Evolutionary conservation across 306 rosid genomes (phyloP).

Genomic region (Lathyrus tuberosus): DNA sequence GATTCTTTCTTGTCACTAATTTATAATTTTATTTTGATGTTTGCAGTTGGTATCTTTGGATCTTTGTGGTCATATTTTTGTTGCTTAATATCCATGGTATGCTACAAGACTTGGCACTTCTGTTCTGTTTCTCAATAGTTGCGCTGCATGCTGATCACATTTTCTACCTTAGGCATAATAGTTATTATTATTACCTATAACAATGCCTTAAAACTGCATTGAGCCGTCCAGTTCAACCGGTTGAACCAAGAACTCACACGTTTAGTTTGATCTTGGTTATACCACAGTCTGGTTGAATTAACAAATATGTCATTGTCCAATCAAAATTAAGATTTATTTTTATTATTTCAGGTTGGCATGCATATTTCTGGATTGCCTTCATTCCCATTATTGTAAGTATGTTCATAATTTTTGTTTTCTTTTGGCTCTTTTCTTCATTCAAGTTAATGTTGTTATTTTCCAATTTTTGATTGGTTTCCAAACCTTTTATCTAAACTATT

Average conservation of each 20-base stretch:
- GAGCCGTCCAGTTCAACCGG: background rate
- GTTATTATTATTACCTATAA: background rate
- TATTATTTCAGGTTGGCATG: slow-evolving; percentile 73
- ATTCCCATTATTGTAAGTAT: slow-evolving; percentile 79
- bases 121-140: background rate
- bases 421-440: background rate
- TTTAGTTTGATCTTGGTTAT: background rate
- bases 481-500: slow-evolving; percentile 8
- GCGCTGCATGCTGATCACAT: background rate
- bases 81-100: slow-evolving; percentile 77
- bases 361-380: slow-evolving; percentile 93
- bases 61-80: slow-evolving; percentile 80
- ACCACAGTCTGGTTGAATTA: background rate
- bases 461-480: background rate
- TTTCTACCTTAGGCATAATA: background rate
- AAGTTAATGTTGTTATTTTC: background rate
- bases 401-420: slow-evolving; percentile 39
- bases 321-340: background rate
- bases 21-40: slow-evolving; percentile 35
- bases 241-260: background rate
- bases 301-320: background rate
- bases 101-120: background rate
- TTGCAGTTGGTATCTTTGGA: slow-evolving; percentile 94
- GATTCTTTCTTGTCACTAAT: slow-evolving; percentile 26
- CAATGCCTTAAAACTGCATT: background rate